A percentile compares a stretch with the other conserved stretches of the same genome.
These are phyloP conservation scores for Phlyctochytrium arcticum DNA, from an alignment of 192 early-diverging fungal species.

Conservation along the genomic window DNA sequence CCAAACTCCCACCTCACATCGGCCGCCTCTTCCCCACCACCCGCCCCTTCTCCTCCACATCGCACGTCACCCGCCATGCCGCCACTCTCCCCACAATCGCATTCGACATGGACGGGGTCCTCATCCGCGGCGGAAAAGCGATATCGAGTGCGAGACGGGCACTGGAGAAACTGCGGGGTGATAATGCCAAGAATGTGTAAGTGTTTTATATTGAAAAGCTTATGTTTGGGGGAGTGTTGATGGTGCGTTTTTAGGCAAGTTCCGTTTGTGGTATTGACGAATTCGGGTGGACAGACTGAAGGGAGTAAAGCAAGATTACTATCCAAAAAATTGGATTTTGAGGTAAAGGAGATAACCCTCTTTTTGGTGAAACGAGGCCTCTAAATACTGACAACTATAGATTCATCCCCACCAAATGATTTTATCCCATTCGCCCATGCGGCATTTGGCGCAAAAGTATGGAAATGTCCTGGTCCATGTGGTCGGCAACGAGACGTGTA, in stretches of 20 bases:
- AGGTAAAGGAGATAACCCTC: background rate
- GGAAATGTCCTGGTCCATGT: constrained; percentile 6
- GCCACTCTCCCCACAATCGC: constrained; percentile 12
- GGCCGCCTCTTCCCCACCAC: too few species aligned
- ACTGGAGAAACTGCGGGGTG: constrained; percentile 9
- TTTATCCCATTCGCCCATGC: constrained; percentile 12
- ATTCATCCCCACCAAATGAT: constrained; percentile 3
- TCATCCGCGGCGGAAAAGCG: constrained; percentile 15
- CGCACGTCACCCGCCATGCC: background rate
- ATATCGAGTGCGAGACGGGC: constrained; percentile 7
- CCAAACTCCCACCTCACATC: too few species aligned
- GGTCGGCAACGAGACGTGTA: constrained; percentile 1
- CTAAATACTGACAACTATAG: background rate
- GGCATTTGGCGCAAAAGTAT: background rate
- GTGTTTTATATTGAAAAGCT: background rate
- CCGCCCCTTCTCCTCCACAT: background rate
- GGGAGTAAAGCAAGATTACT: constrained; percentile 4
- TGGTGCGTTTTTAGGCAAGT: background rate
- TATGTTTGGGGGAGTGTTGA: background rate
- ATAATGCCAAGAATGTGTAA: constrained; percentile 11
- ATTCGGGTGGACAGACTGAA: constrained; percentile 22
- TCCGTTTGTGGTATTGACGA: constrained; percentile 17
- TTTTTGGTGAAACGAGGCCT: background rate
- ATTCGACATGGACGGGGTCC: constrained; percentile 27
- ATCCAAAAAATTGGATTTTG: background rate